phyloP scores from a whole-genome alignment of 2,329 filamentous ascomycete species.

The Passalora sequoiae region DNA sequence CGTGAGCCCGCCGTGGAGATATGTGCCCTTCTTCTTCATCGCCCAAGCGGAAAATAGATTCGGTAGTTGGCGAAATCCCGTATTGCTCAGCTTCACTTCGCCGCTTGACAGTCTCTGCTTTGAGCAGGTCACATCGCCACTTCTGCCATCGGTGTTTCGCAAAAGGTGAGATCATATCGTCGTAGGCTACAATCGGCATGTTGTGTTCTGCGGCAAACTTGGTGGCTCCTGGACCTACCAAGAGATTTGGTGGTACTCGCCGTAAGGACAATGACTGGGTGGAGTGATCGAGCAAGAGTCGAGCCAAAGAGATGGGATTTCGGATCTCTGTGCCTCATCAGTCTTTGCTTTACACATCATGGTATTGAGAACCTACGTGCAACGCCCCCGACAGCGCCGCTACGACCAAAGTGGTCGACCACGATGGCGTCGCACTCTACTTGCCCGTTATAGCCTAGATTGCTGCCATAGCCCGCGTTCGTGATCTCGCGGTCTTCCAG shows the following conservation, averaged over 20 bases:
- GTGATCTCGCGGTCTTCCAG: slow-evolving; percentile 95
- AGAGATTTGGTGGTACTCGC: slow-evolving; percentile 85
- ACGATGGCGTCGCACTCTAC: slow-evolving; percentile 95
- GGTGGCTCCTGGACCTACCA: slow-evolving; percentile 79
- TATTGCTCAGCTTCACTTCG: slow-evolving; percentile 26
- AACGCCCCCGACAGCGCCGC: slow-evolving; percentile 87
- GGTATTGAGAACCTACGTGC: slow-evolving; percentile 59
- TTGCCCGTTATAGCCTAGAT: slow-evolving; percentile 79
- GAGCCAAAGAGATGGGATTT: slow-evolving; percentile 85
- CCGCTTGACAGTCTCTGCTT: slow-evolving; percentile 50
- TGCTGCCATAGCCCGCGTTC: slow-evolving; percentile 94
- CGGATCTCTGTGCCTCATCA: slow-evolving; percentile 79
- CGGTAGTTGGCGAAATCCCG: slow-evolving; percentile 16
- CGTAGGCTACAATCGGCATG: slow-evolving; percentile 66
- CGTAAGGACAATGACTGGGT: slow-evolving; percentile 73
- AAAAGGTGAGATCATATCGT: slow-evolving; percentile 71
- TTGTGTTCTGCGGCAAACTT: slow-evolving; percentile 79
- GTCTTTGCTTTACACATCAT: not conserved
- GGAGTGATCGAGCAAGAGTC: slow-evolving; percentile 72
- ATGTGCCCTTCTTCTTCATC: no score
- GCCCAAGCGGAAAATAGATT: no score
- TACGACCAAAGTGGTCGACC: slow-evolving; percentile 84
- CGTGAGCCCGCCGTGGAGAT: slow-evolving; percentile 35
- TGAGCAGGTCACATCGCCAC: slow-evolving; percentile 68
- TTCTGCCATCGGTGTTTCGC: slow-evolving; percentile 72